Evolutionary conservation across 371 early-diverging fungal genomes (phyloP).

Genomic region (Blastocladiella emersonii): DNA sequence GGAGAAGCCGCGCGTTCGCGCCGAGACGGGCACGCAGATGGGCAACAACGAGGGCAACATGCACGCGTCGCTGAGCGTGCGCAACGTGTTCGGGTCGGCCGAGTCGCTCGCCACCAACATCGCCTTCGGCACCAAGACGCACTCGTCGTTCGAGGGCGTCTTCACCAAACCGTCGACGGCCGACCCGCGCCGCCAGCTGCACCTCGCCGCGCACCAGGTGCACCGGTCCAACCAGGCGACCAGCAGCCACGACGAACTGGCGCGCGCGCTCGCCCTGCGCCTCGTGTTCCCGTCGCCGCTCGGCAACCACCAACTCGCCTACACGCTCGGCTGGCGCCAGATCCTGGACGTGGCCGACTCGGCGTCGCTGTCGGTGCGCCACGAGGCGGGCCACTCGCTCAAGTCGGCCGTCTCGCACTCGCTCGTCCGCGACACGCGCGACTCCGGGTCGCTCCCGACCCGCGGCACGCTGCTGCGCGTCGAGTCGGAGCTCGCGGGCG

Average conservation of each 20-base stretch:
- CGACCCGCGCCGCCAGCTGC: constrained; percentile 22
- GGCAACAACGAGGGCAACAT: constrained; percentile 68
- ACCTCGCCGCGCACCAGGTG: constrained; percentile 21
- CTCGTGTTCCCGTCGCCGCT: not conserved
- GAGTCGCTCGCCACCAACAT: constrained; percentile 57
- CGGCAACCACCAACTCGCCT: constrained; percentile 46
- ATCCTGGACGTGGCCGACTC: constrained; percentile 48
- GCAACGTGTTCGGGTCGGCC: constrained; percentile 72
- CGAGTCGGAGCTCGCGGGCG: constrained; percentile 46
- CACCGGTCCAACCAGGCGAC: constrained; percentile 17
- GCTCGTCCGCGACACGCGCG: constrained; percentile 50
- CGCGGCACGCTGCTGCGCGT: constrained; percentile 50
- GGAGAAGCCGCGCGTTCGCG: constrained; percentile 50
- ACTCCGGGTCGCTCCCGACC: constrained; percentile 61
- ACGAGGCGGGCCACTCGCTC: constrained; percentile 74
- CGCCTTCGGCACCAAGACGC: constrained; percentile 54
- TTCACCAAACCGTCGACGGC: not conserved
- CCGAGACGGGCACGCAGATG: constrained; percentile 68
- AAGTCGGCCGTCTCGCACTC: constrained; percentile 64
- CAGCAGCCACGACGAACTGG: constrained; percentile 26
- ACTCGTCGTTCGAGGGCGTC: constrained; percentile 56
- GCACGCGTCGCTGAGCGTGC: constrained; percentile 39
- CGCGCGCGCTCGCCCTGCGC: constrained; percentile 16
- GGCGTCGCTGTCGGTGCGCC: constrained; percentile 70
- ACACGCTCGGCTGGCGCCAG: constrained; percentile 63